These are phyloP conservation scores for Puccinia horiana DNA, from an alignment of 1,284 basidiomycete genomes.

Conservation along the genomic window DNA sequence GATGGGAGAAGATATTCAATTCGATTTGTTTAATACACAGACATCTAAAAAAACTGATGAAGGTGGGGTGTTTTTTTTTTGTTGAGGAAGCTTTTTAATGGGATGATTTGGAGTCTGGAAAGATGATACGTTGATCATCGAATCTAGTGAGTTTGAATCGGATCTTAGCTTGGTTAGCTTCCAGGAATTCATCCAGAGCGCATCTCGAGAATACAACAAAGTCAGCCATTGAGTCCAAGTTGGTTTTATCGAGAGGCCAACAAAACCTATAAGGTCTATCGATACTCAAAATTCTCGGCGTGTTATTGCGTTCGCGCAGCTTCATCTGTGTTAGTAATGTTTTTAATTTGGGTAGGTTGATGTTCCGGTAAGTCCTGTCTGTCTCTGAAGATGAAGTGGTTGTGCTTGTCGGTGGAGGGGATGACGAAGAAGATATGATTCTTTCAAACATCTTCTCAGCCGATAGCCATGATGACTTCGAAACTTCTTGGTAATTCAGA, in stretches of 20 bases:
- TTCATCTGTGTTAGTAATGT: background rate
- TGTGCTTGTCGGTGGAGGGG: background rate
- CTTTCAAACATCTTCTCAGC: slow-evolving; percentile 22
- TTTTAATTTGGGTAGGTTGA: slow-evolving; percentile 14
- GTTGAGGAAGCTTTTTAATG: background rate
- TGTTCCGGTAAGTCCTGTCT: background rate
- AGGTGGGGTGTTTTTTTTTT: too few species aligned
- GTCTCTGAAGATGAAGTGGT: background rate
- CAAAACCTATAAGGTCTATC: slow-evolving; percentile 40
- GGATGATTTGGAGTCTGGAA: background rate
- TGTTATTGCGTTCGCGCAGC: background rate
- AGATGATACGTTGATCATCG: slow-evolving; percentile 22
- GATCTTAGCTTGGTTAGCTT: background rate
- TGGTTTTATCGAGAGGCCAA: slow-evolving; percentile 40
- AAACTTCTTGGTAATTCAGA: slow-evolving; percentile 29
- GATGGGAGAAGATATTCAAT: too few species aligned
- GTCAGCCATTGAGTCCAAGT: slow-evolving; percentile 39
- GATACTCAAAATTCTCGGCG: slow-evolving; percentile 22
- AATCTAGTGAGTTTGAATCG: slow-evolving; percentile 5
- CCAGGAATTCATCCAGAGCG: slow-evolving; percentile 33
- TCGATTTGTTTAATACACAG: too few species aligned
- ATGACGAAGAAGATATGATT: background rate
- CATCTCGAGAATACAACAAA: slow-evolving; percentile 43
- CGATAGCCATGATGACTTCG: slow-evolving; percentile 6
- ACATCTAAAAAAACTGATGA: too few species aligned